Evolutionary conservation across 495 filamentous ascomycete species (phyloP).

Genomic region (Hypoxylon crocopeplum): DNA sequence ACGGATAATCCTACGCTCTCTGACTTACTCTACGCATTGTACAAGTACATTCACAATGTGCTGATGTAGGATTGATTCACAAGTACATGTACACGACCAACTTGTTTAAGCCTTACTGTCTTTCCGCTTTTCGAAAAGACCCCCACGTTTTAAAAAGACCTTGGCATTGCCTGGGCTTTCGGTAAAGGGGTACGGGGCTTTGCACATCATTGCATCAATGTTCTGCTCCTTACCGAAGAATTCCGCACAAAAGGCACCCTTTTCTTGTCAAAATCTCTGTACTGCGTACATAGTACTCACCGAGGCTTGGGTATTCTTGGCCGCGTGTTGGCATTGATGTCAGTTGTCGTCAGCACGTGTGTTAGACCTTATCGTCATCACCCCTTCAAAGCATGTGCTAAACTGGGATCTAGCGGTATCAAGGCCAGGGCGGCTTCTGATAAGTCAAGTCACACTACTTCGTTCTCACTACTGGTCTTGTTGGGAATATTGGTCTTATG

Average conservation of each 20-base stretch:
- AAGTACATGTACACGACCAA: no score
- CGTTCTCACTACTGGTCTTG: no score
- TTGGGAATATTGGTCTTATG: no score
- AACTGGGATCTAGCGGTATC: slow-evolving; percentile 7
- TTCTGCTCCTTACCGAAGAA: slow-evolving; percentile 27
- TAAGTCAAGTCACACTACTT: no score
- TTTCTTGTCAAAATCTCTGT: slow-evolving; percentile 1
- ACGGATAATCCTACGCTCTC: no score
- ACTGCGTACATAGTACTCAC: background rate
- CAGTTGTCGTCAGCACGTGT: slow-evolving; percentile 27
- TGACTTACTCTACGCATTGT: slow-evolving; percentile 15
- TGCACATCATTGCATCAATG: slow-evolving; percentile 34
- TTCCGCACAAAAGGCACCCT: slow-evolving; percentile 5
- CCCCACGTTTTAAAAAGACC: slow-evolving; percentile 31
- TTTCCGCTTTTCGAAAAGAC: slow-evolving; percentile 2
- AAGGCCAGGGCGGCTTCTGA: background rate
- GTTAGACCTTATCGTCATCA: background rate
- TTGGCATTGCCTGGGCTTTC: slow-evolving; percentile 25
- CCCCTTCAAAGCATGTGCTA: background rate
- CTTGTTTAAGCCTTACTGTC: slow-evolving; percentile 9
- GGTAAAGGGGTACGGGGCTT: slow-evolving; percentile 30
- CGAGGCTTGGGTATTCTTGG: slow-evolving; percentile 10
- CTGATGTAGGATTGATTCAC: slow-evolving; percentile 15
- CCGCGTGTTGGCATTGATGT: slow-evolving; percentile 2
- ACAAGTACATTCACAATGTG: no score